These are phyloP conservation scores for Ophiostoma angusticollis DNA, from an alignment of 2,329 filamentous ascomycete species.

Conservation along the genomic window DNA sequence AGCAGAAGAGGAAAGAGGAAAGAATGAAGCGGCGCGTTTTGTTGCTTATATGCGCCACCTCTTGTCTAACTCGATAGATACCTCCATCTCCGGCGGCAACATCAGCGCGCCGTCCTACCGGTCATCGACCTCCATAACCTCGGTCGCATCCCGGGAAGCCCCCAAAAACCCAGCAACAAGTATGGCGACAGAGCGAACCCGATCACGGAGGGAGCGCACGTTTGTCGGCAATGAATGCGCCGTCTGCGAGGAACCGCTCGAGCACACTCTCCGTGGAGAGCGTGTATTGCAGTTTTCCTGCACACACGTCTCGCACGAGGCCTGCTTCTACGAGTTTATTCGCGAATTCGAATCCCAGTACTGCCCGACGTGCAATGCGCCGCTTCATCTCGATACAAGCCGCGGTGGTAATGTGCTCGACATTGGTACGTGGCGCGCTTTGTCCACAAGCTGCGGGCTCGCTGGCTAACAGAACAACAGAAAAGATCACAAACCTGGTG, in stretches of 20 bases:
- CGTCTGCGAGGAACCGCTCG: conserved; percentile 90
- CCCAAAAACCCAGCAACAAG: conserved; percentile 36
- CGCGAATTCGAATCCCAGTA: conserved; percentile 87
- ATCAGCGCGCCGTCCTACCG: conserved; percentile 27
- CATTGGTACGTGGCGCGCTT: conserved; percentile 48
- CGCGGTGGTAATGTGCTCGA: conserved; percentile 86
- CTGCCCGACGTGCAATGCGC: conserved; percentile 87
- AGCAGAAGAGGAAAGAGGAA: too few species aligned
- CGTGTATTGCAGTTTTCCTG: conserved; percentile 92
- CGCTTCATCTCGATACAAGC: conserved; percentile 82
- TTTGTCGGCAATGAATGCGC: conserved; percentile 93
- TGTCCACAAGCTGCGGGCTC: not conserved
- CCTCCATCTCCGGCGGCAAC: conserved; percentile 25
- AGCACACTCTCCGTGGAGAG: conserved; percentile 89
- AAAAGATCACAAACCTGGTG: conserved; percentile 90
- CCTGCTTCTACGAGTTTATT: conserved; percentile 98
- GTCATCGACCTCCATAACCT: conserved; percentile 26
- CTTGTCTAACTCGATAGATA: conserved; percentile 21
- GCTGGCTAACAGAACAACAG: conserved; percentile 31
- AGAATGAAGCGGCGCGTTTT: too few species aligned
- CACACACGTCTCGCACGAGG: conserved; percentile 93
- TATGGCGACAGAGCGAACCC: conserved; percentile 63
- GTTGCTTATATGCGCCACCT: not conserved
- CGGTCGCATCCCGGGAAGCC: conserved; percentile 25
- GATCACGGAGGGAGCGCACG: conserved; percentile 76